Evolutionary conservation across 495 filamentous ascomycete species (phyloP), one percentile per base, ranked within the genome.

Genomic region (Hypoxylon fragiforme): DNA sequence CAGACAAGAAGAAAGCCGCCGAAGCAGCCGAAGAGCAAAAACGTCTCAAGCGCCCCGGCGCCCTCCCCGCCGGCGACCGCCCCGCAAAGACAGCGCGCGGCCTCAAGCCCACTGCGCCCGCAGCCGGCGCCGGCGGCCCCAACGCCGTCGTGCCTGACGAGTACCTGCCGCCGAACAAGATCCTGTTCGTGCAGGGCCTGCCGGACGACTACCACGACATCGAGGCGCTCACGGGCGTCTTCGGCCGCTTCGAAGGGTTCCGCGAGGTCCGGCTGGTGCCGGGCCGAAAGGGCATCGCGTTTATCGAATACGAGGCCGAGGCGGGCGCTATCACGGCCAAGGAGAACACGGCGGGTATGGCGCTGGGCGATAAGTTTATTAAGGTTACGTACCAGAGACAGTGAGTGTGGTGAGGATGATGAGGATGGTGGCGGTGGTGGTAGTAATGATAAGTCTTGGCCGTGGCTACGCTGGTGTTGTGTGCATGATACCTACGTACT

Each of bases 131-230:
- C 1, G 58, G 18, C 6, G 58, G 58, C 2, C 41, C 84, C 0
- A 80, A 85, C 18, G 79, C 86, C 14, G 87, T 95, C 39, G 84
- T 97, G 12, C 94, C 94, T 1, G 95, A 97, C 80, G 94, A 99
- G 73, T 97, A 95, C 67, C 82, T 97, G 0, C 94, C 91, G 2
- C 92, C 95, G 37, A 99, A 97, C 80, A 95, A 95, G 73, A 94
- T 90, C 54, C 80, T 99, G n/a, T 96, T 97, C 78, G 76, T 97
- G 43, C 91, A 92, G 71, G 91, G 96, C 62, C 66, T 99, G 38
- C 92, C 95, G 12, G 90, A 95, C 57, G 88, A 90, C 49, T 89
- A 87, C 50, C 88, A 87, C 65, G 87, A 86, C 70, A 82, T 87
- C 66, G 91, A 94, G 43, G 81, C 75, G 31, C 85, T 98, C 34